A percentile compares a stretch with the other conserved stretches of the same genome.
Conservation (phyloP, 768 basidiomycete species). For the Tricholomella constricta region DNA sequence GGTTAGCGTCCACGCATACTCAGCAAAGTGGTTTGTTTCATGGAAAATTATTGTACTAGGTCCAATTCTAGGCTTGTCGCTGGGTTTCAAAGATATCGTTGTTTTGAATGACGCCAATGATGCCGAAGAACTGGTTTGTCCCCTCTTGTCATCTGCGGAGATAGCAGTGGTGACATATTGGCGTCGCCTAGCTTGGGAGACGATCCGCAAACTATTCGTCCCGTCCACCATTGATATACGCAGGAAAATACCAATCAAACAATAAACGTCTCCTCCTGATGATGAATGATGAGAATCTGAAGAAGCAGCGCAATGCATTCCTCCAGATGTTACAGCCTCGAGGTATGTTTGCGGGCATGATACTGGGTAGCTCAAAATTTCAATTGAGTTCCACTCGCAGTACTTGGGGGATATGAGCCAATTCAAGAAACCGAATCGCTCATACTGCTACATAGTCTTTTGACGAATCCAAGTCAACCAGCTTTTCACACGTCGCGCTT, state of each 20-base stretch:
- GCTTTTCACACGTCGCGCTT: background rate
- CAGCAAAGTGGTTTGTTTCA: no score
- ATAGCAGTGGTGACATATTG: no score
- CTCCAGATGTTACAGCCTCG: slow-evolving; percentile 13
- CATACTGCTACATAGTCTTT: background rate
- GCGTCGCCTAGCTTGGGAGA: slow-evolving; percentile 3
- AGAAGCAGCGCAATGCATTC: slow-evolving; percentile 9
- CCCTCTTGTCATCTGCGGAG: no score
- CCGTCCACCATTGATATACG: slow-evolving; percentile 7
- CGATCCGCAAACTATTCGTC: slow-evolving; percentile 16
- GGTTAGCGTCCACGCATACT: no score
- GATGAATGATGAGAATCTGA: slow-evolving; percentile 5
- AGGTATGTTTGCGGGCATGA: background rate
- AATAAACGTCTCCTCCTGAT: slow-evolving; percentile 9
- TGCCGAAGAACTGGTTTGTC: background rate
- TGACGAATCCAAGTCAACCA: background rate
- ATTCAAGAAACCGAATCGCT: background rate
- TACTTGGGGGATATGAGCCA: slow-evolving; percentile 1
- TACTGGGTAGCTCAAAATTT: no score
- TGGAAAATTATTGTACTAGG: no score
- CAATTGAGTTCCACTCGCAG: background rate
- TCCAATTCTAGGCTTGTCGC: no score
- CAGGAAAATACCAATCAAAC: slow-evolving; percentile 11
- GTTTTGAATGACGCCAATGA: no score
- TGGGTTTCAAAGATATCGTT: no score